A percentile compares a stretch with the other conserved stretches of the same genome.
These are phyloP conservation scores for Penicillium sp. DNA, from an alignment of 2,329 filamentous ascomycete species.

Conservation along the genomic window DNA sequence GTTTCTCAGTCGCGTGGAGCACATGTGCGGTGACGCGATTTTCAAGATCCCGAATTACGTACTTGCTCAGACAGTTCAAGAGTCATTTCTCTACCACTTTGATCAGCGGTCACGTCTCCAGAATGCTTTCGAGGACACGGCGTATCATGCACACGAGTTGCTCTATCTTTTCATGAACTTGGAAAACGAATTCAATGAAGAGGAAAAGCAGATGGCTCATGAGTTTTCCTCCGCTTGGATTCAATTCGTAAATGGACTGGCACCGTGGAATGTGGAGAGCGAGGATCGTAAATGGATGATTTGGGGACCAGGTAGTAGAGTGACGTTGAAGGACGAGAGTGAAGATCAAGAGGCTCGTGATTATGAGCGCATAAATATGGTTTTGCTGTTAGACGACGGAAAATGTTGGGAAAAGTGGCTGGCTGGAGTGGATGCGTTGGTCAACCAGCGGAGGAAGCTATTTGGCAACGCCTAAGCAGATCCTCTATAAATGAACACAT, in stretches of 20 bases:
- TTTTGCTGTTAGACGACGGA: slow-evolving; percentile 18
- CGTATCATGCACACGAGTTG: slow-evolving; percentile 30
- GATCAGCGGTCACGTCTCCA: slow-evolving; percentile 26
- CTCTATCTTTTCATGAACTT: slow-evolving; percentile 27
- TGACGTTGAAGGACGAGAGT: slow-evolving; percentile 17
- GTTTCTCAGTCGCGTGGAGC: slow-evolving; percentile 18
- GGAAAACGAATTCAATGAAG: slow-evolving; percentile 18
- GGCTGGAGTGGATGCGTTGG: slow-evolving; percentile 22
- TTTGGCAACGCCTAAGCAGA: neutral
- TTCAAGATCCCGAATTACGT: slow-evolving; percentile 29
- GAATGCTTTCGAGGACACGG: slow-evolving; percentile 25
- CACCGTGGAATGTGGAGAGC: slow-evolving; percentile 14
- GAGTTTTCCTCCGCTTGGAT: slow-evolving; percentile 26
- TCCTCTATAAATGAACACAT: no score
- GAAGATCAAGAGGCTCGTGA: slow-evolving; percentile 20
- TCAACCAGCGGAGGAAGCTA: slow-evolving; percentile 17
- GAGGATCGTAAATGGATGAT: slow-evolving; percentile 20
- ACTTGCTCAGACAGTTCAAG: neutral
- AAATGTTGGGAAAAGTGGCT: slow-evolving; percentile 22
- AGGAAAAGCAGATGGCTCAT: slow-evolving; percentile 16
- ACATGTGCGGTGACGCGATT: slow-evolving; percentile 27
- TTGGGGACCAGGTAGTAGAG: slow-evolving; percentile 20
- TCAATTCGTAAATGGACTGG: slow-evolving; percentile 20
- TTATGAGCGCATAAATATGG: slow-evolving; percentile 22
- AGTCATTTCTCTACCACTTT: slow-evolving; percentile 24